Evolutionary conservation across 192 early-diverging fungal species (phyloP).

Genomic region (Linnemannia exigua): DNA sequence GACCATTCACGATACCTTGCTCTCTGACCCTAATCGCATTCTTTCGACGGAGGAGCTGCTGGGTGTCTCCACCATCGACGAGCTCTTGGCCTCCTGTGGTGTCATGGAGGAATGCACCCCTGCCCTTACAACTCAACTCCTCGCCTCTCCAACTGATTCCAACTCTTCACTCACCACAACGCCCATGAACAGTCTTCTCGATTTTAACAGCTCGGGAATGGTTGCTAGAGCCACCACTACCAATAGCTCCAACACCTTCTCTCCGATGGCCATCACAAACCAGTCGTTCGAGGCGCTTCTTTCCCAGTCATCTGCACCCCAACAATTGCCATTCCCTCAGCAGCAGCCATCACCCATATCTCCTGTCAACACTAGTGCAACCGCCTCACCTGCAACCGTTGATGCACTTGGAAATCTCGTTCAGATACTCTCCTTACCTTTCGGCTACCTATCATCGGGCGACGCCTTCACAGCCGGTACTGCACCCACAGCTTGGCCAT

Average conservation of each 20-base stretch:
- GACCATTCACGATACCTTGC: constrained; percentile 13
- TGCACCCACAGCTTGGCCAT: constrained; percentile 38
- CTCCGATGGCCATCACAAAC: constrained; percentile 37
- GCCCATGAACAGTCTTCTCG: constrained; percentile 26
- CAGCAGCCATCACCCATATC: constrained; percentile 14
- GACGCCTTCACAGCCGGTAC: background rate
- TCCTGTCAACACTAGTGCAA: background rate
- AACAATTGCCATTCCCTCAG: constrained; percentile 1
- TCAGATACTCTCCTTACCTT: constrained; percentile 28
- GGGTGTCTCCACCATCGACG: constrained; percentile 37
- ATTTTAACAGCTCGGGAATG: constrained; percentile 16
- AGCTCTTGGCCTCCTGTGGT: constrained; percentile 40
- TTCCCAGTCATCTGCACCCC: constrained; percentile 18
- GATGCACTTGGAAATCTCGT: constrained; percentile 17
- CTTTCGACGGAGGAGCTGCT: constrained; percentile 37
- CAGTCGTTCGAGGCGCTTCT: constrained; percentile 35
- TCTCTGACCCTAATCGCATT: constrained; percentile 29
- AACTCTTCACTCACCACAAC: constrained; percentile 28
- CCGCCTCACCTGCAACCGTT: background rate
- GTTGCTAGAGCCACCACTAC: constrained; percentile 11
- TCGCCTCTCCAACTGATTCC: constrained; percentile 32
- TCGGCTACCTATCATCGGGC: constrained; percentile 20
- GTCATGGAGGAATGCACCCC: background rate
- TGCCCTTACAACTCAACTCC: background rate
- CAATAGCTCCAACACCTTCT: constrained; percentile 26